Percentiles rank a stretch among this genome's conserved stretches.
Evolutionary conservation across 148 eudicot genomes (phyloP).

Genomic region (Chenopodium formosanum): DNA sequence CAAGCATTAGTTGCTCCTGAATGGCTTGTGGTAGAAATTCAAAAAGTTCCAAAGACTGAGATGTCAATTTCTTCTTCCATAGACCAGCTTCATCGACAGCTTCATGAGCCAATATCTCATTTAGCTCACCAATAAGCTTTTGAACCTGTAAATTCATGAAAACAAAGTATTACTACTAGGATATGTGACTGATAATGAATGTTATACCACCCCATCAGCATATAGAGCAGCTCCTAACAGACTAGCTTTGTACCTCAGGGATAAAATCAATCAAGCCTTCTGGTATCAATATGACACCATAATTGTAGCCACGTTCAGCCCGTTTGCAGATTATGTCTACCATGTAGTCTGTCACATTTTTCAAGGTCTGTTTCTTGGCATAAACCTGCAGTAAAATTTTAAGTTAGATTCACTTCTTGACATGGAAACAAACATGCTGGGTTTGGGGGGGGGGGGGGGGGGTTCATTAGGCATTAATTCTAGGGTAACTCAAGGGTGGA

Average conservation of each 20-base stretch:
- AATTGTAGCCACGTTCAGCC: constrained; percentile 77
- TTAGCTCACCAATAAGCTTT: constrained; percentile 79
- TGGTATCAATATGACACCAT: constrained; percentile 91
- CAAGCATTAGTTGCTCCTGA: constrained; percentile 92
- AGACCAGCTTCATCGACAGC: constrained; percentile 71
- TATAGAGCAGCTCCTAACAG: not conserved
- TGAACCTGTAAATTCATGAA: constrained; percentile 63
- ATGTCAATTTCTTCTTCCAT: constrained; percentile 74
- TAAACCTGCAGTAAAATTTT: constrained; percentile 63
- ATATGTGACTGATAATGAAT: not conserved
- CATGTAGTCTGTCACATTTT: constrained; percentile 83
- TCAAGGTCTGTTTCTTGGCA: constrained; percentile 76
- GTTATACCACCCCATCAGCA: not conserved
- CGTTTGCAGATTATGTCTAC: constrained; percentile 87
- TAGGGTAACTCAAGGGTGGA: no score
- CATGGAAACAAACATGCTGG: not conserved
- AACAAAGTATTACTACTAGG: not conserved
- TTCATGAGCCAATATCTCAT: constrained; percentile 88
- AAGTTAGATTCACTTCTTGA: not conserved
- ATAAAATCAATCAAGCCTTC: constrained; percentile 98
- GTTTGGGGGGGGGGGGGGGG: not conserved
- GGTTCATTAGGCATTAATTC: not conserved
- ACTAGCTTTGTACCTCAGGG: constrained; percentile 63
- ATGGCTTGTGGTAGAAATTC: constrained; percentile 79
- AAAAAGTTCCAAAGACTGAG: constrained; percentile 62